Base-by-base conservation (phyloP, 2,329 filamentous ascomycete genomes). In the Neofusicoccum kwambonambiense region DNA sequence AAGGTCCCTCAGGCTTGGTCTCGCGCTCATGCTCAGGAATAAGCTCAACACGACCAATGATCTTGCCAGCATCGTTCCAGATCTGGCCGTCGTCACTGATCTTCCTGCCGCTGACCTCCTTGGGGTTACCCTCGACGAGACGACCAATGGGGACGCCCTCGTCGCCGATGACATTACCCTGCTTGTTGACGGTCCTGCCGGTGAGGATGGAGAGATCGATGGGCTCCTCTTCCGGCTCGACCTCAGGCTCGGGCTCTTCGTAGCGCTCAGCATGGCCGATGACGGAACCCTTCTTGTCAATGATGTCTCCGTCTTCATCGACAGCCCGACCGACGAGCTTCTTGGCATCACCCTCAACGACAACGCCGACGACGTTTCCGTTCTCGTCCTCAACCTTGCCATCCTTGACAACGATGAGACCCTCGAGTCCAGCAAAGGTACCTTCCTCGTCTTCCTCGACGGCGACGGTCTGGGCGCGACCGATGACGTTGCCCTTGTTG, bases 21-120 rank as follows among this genome's bases (percentile, higher is more conserved):
- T 81, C 81, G 58, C 81, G 81, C 79, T 91, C 88, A 8, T 87
- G 83, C 71, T 89, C 87, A 22, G 89, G 82, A 41, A 92, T 87
- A 34, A 91, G 79, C 71, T 91, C 88, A 51, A 87, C 87, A 64
- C 83, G 84, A 67, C 89, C 89, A 65, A 92, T 84, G 52, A 91
- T 80, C 65, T 90, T 87, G 51, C 90, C 90, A n/a, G 83, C 85
- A 74, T 92, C 89, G 72, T 89, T 90, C 79, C 88, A 86, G 68
- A 92, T 85, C 71, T 90, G 86, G 41, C 90, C 90, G 35, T 90
- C 79, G 75, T 87, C 89, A 74, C 92, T 88, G 71, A 88, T 87
- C 84, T 89, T 89, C 71, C 86, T 87, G 34, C 89, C 89, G 9
- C 87, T 78, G 47, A 92, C 83, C 62, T 84, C 82, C 75, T 86